Percentiles rank a stretch among this genome's conserved stretches.
These are phyloP conservation scores for Capsella bursapastoris DNA, from an alignment of 345 rosid genomes.

Conservation along the genomic window DNA sequence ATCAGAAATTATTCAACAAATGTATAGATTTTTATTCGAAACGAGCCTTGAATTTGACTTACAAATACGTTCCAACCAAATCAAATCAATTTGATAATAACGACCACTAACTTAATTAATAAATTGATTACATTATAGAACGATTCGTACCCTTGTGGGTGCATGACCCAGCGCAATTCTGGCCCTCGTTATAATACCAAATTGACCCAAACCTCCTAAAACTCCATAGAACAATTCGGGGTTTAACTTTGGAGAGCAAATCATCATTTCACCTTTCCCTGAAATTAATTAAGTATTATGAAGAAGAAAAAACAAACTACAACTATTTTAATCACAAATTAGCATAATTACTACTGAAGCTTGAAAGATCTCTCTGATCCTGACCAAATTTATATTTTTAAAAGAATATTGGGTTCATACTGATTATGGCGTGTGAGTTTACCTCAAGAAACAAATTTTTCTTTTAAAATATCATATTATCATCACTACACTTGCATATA, in stretches of 20 bases:
- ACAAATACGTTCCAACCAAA: conserved; percentile 10
- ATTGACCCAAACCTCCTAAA: conserved; percentile 84
- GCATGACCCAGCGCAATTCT: conserved; percentile 65
- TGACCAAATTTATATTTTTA: conserved; percentile 13
- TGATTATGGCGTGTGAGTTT: conserved; percentile 28
- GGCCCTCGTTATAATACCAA: conserved; percentile 83
- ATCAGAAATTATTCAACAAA: conserved; percentile 25
- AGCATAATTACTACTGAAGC: conserved; percentile 2
- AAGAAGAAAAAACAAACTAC: conserved; percentile 3
- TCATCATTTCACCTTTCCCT: conserved; percentile 70
- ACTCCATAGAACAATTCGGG: conserved; percentile 71
- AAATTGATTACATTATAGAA: not conserved
- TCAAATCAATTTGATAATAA: not conserved
- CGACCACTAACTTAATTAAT: not conserved
- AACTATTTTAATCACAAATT: not conserved
- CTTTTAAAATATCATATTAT: not conserved
- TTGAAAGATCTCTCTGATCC: conserved; percentile 11
- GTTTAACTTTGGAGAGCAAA: conserved; percentile 58
- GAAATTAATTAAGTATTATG: conserved; percentile 15
- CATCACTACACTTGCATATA: conserved; percentile 1
- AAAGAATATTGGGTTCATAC: not conserved
- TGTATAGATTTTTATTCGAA: conserved; percentile 1
- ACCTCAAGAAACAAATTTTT: conserved; percentile 19
- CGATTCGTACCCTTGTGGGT: conserved; percentile 60
- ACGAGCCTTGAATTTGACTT: conserved; percentile 20